phyloP scores from a whole-genome alignment of 2,329 filamentous ascomycete genomes.

The Fusarium sterilihyphosum region DNA sequence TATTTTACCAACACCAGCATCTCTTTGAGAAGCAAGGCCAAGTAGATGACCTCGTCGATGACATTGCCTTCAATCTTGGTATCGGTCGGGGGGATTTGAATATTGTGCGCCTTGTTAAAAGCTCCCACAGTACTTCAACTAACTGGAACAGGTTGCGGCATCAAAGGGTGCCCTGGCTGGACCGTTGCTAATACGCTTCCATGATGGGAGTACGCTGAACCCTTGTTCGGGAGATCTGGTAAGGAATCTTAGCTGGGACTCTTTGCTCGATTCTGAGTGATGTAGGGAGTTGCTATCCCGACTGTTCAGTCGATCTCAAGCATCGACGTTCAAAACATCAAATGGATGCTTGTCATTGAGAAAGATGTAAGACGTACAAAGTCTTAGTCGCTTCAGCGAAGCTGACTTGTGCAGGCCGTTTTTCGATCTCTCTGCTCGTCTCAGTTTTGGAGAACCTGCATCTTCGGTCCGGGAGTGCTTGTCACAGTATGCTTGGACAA shows the following conservation, averaged over 20 bases:
- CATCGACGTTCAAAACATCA: conserved; percentile 59
- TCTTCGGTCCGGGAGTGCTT: conserved; percentile 68
- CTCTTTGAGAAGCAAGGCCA: conserved; percentile 75
- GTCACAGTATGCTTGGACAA: conserved; percentile 64
- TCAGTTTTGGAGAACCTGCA: conserved; percentile 61
- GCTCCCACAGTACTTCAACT: background rate
- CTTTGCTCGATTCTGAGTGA: conserved; percentile 16
- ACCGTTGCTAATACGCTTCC: conserved; percentile 57
- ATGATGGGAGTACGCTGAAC: conserved; percentile 54
- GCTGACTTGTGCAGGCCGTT: conserved; percentile 66
- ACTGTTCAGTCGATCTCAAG: conserved; percentile 57
- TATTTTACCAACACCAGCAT: conserved; percentile 80
- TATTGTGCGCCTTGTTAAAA: conserved; percentile 62
- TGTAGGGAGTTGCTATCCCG: conserved; percentile 71
- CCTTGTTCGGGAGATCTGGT: conserved; percentile 46
- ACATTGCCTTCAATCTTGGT: conserved; percentile 75
- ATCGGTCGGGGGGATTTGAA: conserved; percentile 73
- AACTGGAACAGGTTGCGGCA: conserved; percentile 68
- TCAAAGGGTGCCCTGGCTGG: conserved; percentile 78
- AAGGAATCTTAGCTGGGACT: background rate
- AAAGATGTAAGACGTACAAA: conserved; percentile 69
- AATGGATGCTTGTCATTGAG: conserved; percentile 79
- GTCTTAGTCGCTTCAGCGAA: background rate
- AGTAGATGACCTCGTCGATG: conserved; percentile 79
- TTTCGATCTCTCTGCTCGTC: conserved; percentile 73